phyloP scores from a whole-genome alignment of 2,329 filamentous ascomycete species.

The Paraconiothyrium sp. region DNA sequence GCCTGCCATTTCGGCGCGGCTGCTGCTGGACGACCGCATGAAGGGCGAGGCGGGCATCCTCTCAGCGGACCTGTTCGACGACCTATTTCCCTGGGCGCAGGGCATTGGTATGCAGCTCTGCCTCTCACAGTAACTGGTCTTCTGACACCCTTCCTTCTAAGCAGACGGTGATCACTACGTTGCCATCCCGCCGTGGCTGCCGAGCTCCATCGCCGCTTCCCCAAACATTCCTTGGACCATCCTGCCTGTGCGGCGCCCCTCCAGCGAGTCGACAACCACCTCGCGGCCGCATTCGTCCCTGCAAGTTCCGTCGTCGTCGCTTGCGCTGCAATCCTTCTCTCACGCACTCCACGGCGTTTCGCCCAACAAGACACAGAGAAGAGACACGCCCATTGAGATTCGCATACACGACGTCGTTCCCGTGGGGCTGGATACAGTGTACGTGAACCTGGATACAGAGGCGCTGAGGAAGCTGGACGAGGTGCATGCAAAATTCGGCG shows the following conservation, averaged over 20 bases:
- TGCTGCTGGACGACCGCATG: slow-evolving; percentile 85
- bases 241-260: slow-evolving; percentile 71
- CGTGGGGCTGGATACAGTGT: slow-evolving; percentile 82
- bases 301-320: slow-evolving; percentile 77
- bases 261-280: slow-evolving; percentile 44
- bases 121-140: not conserved
- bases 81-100: slow-evolving; percentile 72
- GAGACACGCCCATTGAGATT: slow-evolving; percentile 83
- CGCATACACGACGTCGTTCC: slow-evolving; percentile 82
- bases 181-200: slow-evolving; percentile 78
- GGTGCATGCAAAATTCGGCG: slow-evolving; percentile 83
- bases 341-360: slow-evolving; percentile 76
- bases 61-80: slow-evolving; percentile 84
- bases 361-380: slow-evolving; percentile 77
- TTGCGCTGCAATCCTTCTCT: slow-evolving; percentile 81
- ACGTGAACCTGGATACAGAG: slow-evolving; percentile 84
- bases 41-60: slow-evolving; percentile 86
- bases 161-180: slow-evolving; percentile 62
- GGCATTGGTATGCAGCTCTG: slow-evolving; percentile 28
- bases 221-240: slow-evolving; percentile 83
- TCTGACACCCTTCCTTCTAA: slow-evolving; percentile 3
- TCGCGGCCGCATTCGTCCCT: slow-evolving; percentile 76
- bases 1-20: slow-evolving; percentile 77
- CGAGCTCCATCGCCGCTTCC: slow-evolving; percentile 58
- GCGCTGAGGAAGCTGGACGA: slow-evolving; percentile 82